A percentile compares a stretch with the other conserved stretches of the same genome.
Conservation (phyloP, 2,329 filamentous ascomycete species). For the Seiridium unicorne region DNA sequence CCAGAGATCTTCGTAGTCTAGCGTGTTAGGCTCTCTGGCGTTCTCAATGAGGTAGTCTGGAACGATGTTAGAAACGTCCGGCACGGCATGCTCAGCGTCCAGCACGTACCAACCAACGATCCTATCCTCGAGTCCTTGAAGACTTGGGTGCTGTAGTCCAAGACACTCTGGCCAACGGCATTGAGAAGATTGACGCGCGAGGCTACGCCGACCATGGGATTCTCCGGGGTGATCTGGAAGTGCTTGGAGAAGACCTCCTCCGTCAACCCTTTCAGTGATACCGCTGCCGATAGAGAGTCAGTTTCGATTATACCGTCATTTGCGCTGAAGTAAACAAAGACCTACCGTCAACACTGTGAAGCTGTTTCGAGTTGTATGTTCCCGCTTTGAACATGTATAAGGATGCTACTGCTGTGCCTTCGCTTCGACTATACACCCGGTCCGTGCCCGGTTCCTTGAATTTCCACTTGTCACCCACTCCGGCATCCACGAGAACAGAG, state of each 20-base stretch:
- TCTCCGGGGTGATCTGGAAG: slow-evolving; percentile 42
- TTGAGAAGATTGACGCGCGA: slow-evolving; percentile 40
- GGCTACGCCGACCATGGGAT: slow-evolving; percentile 43
- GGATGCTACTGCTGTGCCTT: slow-evolving; percentile 69
- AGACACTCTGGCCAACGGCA: slow-evolving; percentile 39
- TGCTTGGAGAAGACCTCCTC: slow-evolving; percentile 30
- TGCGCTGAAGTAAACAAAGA: background rate
- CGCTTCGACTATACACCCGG: slow-evolving; percentile 77
- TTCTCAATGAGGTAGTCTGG: slow-evolving; percentile 38
- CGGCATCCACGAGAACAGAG: slow-evolving; percentile 56
- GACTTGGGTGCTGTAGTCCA: slow-evolving; percentile 29
- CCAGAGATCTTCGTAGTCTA: slow-evolving; percentile 42
- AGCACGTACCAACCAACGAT: slow-evolving; percentile 40
- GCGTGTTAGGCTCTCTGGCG: slow-evolving; percentile 19
- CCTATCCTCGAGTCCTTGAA: slow-evolving; percentile 46
- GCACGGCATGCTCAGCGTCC: no score
- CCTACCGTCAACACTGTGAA: slow-evolving; percentile 8
- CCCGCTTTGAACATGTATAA: slow-evolving; percentile 59
- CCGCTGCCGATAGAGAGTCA: background rate
- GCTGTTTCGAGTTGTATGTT: background rate
- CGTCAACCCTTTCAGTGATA: slow-evolving; percentile 32
- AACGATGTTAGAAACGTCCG: slow-evolving; percentile 8
- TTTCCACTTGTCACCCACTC: slow-evolving; percentile 48
- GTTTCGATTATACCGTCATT: background rate
- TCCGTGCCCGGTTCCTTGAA: slow-evolving; percentile 67